phyloP scores from a whole-genome alignment of 495 filamentous ascomycete species.

The Aspergillus kassunensis region DNA sequence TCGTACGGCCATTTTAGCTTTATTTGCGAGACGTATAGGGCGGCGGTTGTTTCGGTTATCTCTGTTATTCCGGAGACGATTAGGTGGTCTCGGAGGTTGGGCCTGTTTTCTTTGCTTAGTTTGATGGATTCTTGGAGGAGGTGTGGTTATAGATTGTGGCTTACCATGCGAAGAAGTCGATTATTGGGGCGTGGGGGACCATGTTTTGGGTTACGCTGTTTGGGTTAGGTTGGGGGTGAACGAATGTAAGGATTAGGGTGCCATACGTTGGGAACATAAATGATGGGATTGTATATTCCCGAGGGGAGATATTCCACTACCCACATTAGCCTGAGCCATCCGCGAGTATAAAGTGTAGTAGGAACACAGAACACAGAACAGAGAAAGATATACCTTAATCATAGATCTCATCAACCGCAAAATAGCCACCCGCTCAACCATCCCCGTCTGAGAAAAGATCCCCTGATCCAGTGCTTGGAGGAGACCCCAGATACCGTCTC shows the following conservation, averaged over 20 bases:
- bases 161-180: slow-evolving; percentile 15
- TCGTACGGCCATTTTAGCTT: slow-evolving; percentile 11
- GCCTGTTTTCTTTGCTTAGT: background rate
- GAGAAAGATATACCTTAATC: background rate
- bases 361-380: no score
- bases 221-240: background rate
- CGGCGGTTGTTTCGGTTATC: slow-evolving; percentile 5
- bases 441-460: slow-evolving; percentile 8
- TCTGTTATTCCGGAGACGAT: slow-evolving; percentile 6
- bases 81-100: slow-evolving; percentile 13
- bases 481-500: slow-evolving; percentile 6
- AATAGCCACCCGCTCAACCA: slow-evolving; percentile 10
- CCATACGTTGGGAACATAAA: slow-evolving; percentile 14
- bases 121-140: background rate
- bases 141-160: no score
- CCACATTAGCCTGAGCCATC: background rate
- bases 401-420: slow-evolving; percentile 11
- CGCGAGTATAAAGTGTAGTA: no score
- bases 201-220: slow-evolving; percentile 7
- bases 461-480: slow-evolving; percentile 11
- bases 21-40: slow-evolving; percentile 9
- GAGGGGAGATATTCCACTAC: slow-evolving; percentile 7
- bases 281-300: slow-evolving; percentile 3
- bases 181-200: slow-evolving; percentile 9
- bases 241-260: background rate